Evolutionary conservation across 1,139 yeast species (phyloP), one percentile per base, ranked within the genome.

Genomic region (Protomyces gravidus): DNA sequence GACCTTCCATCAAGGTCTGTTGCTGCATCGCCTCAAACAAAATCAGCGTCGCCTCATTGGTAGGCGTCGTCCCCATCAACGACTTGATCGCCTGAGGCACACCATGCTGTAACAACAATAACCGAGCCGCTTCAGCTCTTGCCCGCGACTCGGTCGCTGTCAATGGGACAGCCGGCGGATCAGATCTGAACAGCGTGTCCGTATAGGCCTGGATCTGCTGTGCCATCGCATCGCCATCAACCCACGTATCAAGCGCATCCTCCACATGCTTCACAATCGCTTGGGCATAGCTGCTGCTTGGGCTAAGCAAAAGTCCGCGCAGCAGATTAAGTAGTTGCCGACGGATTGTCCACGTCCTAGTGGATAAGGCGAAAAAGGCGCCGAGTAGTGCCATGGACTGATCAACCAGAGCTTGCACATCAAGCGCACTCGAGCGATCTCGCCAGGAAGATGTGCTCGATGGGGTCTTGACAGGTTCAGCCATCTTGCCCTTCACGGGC

Each of bases 11-110:
- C 39, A 53, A 33, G 19, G 32, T 51, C 23, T 30, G 46, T 9
- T 53, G 32, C 39, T 53, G 58, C n/a, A 53, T 40, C 21, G 46
- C 51, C 26, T 53, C 58, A 46, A 53, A 53, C 42, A 53, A 17
- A 15, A 53, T 46, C 6, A 32, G 33, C 17, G 48, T 50, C 17
- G 58, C 50, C 21, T 53, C 58, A n/a, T 46, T 40, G n/a, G 58
- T 53, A 11, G 50, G 50, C 11, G 46, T 33, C 9, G 46, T 46
- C 11, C 58, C 58, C 58, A 53, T 53, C 42, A 53, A 28, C 32
- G 47, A 45, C 25, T 50, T 50, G 23, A 53, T 53, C 5, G 51
- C 58, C 13, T 39, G 42, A 2, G 58, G 58, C 46, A 53, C 48
- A 30, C 51, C 58, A 17, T 46, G 36, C 48, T 39, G 50, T 7